Evolutionary conservation across 2,329 filamentous ascomycete genomes (phyloP).

Genomic region (Penicillium sp.): DNA sequence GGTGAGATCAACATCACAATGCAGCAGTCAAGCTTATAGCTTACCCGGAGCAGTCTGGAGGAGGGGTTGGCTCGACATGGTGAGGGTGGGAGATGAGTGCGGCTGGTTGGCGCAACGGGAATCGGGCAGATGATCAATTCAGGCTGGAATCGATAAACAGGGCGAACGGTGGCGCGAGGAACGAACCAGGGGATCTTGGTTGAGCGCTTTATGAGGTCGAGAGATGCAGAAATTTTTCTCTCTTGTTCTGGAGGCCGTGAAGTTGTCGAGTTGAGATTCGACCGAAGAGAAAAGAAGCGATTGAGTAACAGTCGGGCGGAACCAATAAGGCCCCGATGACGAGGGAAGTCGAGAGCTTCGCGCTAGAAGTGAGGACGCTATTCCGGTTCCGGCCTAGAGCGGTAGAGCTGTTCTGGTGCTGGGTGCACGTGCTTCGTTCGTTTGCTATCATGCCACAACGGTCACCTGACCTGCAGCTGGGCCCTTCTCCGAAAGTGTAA

Average conservation of each 20-base stretch:
- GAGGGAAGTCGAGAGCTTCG: slow-evolving; percentile 7
- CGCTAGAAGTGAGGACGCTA: slow-evolving; percentile 1
- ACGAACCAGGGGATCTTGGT: no score
- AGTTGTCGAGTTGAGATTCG: background rate
- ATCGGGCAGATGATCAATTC: background rate
- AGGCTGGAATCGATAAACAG: background rate
- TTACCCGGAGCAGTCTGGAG: slow-evolving; percentile 90
- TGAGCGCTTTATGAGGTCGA: background rate
- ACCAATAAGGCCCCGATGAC: slow-evolving; percentile 19
- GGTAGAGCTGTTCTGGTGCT: slow-evolving; percentile 12
- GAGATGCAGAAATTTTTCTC: background rate
- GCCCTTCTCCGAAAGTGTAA: background rate
- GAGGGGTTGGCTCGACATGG: slow-evolving; percentile 94
- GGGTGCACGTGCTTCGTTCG: slow-evolving; percentile 20
- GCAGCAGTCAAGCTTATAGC: slow-evolving; percentile 39
- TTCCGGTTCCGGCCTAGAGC: slow-evolving; percentile 16
- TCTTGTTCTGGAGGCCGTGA: background rate
- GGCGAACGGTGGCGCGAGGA: slow-evolving; percentile 10
- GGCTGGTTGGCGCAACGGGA: background rate
- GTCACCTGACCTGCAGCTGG: slow-evolving; percentile 7
- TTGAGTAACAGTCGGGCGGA: background rate
- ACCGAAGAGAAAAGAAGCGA: background rate
- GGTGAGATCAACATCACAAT: background rate
- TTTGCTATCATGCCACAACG: slow-evolving; percentile 12
- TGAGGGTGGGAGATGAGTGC: slow-evolving; percentile 24